Percentiles rank a stretch among this genome's conserved stretches.
These are phyloP conservation scores for Colletotrichum eleusines DNA, from an alignment of 2,329 filamentous ascomycete genomes.

Conservation along the genomic window DNA sequence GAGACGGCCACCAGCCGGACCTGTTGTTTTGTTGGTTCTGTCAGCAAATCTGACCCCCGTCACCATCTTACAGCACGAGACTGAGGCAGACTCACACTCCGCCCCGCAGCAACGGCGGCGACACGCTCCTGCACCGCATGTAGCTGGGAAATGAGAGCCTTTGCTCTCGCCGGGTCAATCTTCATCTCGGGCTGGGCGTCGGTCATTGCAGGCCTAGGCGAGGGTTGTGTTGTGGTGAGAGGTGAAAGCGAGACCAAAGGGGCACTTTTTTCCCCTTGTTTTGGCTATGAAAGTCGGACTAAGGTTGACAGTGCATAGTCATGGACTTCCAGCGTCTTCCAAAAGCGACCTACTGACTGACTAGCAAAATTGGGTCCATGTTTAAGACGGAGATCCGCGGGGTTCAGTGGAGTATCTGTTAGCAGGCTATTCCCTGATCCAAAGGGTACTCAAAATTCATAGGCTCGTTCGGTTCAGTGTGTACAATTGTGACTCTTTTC, in stretches of 20 bases:
- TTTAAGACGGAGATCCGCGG: background rate
- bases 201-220: slow-evolving; percentile 34
- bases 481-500: background rate
- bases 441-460: background rate
- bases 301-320: slow-evolving; percentile 21
- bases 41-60: background rate
- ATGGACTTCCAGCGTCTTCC: slow-evolving; percentile 31
- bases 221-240: background rate
- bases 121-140: slow-evolving; percentile 70
- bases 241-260: background rate
- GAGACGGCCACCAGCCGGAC: slow-evolving; percentile 93
- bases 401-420: slow-evolving; percentile 4
- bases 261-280: background rate
- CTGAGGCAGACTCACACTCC: slow-evolving; percentile 60
- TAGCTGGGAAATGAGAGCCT: slow-evolving; percentile 72
- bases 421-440: background rate
- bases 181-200: slow-evolving; percentile 63
- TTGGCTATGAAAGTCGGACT: background rate
- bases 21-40: slow-evolving; percentile 54
- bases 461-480: background rate
- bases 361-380: slow-evolving; percentile 22
- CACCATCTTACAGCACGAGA: background rate
- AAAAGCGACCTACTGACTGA: background rate
- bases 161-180: slow-evolving; percentile 71
- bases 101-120: slow-evolving; percentile 63